Evolutionary conservation across 768 basidiomycete genomes (phyloP).

Genomic region (Serendipita vermifera): DNA sequence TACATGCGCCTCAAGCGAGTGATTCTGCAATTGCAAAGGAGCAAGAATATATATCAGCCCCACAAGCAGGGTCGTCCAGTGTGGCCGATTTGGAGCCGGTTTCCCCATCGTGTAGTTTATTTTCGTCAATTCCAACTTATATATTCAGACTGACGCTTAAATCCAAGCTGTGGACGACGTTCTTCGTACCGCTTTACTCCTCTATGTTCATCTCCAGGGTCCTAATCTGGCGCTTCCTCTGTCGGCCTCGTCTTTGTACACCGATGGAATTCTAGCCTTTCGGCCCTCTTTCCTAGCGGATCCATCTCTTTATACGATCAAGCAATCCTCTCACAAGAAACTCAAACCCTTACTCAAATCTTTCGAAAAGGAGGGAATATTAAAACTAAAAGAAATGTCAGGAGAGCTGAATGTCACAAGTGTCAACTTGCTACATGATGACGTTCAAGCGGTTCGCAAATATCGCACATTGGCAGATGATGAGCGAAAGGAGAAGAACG

Average conservation of each 20-base stretch:
- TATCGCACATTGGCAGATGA: constrained; percentile 54
- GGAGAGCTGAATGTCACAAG: constrained; percentile 26
- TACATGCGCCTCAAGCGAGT: constrained; percentile 13
- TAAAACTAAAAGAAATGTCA: constrained; percentile 45
- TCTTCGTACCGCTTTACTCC: not conserved
- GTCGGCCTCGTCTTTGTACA: constrained; percentile 23
- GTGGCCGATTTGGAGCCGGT: no score
- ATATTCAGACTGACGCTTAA: constrained; percentile 20
- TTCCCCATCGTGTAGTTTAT: no score
- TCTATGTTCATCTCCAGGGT: not conserved
- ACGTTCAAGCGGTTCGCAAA: constrained; percentile 36
- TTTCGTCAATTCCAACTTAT: constrained; percentile 69
- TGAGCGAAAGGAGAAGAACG: constrained; percentile 48
- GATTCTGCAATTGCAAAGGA: constrained; percentile 12
- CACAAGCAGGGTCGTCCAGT: constrained; percentile 13
- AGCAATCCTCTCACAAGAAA: constrained; percentile 68
- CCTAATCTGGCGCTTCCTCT: constrained; percentile 16
- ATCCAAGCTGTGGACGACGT: not conserved
- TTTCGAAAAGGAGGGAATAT: constrained; percentile 56
- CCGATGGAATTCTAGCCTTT: constrained; percentile 30
- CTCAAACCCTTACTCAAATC: constrained; percentile 68
- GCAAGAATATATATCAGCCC: constrained; percentile 21
- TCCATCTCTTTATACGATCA: constrained; percentile 31
- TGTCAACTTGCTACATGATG: constrained; percentile 44
- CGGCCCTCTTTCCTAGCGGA: constrained; percentile 27